phyloP scores from a whole-genome alignment of 2,329 filamentous ascomycete species.

The Alternaria infectoria region DNA sequence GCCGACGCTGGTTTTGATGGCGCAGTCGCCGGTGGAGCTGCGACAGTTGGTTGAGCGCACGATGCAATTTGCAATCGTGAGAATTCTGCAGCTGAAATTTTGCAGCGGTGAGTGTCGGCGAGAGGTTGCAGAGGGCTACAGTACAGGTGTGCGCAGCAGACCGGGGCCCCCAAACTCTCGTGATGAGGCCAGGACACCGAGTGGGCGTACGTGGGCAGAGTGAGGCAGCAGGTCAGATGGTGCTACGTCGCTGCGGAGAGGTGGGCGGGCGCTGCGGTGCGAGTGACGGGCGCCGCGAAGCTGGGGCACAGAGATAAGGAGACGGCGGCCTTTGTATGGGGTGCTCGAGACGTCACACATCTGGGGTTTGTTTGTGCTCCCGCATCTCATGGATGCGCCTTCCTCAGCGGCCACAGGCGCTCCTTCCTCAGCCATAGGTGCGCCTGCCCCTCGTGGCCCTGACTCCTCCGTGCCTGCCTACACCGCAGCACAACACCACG shows the following conservation, averaged over 20 bases:
- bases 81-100: conserved; percentile 29
- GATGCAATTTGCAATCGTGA: conserved; percentile 18
- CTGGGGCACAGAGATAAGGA: conserved; percentile 13
- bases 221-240: conserved; percentile 19
- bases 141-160: conserved; percentile 13
- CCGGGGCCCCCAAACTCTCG: conserved; percentile 13
- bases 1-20: conserved; percentile 6
- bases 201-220: conserved; percentile 16
- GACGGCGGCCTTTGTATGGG: conserved; percentile 11
- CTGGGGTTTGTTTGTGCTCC: conserved; percentile 16
- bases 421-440: conserved; percentile 2
- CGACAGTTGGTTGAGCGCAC: conserved; percentile 17
- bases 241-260: conserved; percentile 16
- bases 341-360: conserved; percentile 15
- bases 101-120: conserved; percentile 33
- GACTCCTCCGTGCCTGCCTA: conserved; percentile 3
- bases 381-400: not conserved
- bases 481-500: not conserved
- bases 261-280: conserved; percentile 6
- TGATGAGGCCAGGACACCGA: conserved; percentile 1
- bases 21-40: conserved; percentile 20
- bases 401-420: not conserved
- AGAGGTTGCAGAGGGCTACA: conserved; percentile 21
- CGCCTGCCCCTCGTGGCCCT: not conserved
- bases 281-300: conserved; percentile 7